These are phyloP conservation scores for Candida sanyaensis DNA, from an alignment of 1,139 yeast species.

Conservation along the genomic window DNA sequence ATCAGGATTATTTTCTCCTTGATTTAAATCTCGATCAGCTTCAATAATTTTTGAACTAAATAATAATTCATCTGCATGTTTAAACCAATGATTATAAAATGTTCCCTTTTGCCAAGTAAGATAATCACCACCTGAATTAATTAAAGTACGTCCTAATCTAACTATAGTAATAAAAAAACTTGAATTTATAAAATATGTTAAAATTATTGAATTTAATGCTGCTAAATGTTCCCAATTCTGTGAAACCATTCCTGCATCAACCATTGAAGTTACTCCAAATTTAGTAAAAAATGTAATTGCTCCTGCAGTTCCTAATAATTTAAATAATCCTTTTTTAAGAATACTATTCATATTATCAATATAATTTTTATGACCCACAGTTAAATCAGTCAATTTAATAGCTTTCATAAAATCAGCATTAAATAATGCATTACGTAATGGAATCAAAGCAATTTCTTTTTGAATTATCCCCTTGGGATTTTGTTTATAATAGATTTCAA, in stretches of 20 bases:
- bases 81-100: conserved; percentile 63
- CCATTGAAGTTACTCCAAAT: conserved; percentile 37
- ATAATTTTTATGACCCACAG: conserved; percentile 61
- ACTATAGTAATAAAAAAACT: conserved; percentile 63
- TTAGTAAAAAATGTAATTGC: conserved; percentile 42
- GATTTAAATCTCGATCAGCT: conserved; percentile 56
- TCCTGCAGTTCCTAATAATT: conserved; percentile 33
- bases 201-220: conserved; percentile 60
- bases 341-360: conserved; percentile 30
- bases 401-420: conserved; percentile 63
- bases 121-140: conserved; percentile 53
- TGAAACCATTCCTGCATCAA: conserved; percentile 33
- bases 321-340: conserved; percentile 30
- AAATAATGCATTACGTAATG: conserved; percentile 60
- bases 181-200: conserved; percentile 64
- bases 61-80: conserved; percentile 67
- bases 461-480: conserved; percentile 39
- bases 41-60: conserved; percentile 68
- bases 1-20: conserved; percentile 35
- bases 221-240: conserved; percentile 45
- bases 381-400: conserved; percentile 56
- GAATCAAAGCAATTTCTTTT: conserved; percentile 54
- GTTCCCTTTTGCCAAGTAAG: conserved; percentile 69
- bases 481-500: conserved; percentile 36
- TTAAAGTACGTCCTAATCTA: conserved; percentile 51